Conservation (phyloP, 148 eudicot species). For the Oxyria digyna region DNA sequence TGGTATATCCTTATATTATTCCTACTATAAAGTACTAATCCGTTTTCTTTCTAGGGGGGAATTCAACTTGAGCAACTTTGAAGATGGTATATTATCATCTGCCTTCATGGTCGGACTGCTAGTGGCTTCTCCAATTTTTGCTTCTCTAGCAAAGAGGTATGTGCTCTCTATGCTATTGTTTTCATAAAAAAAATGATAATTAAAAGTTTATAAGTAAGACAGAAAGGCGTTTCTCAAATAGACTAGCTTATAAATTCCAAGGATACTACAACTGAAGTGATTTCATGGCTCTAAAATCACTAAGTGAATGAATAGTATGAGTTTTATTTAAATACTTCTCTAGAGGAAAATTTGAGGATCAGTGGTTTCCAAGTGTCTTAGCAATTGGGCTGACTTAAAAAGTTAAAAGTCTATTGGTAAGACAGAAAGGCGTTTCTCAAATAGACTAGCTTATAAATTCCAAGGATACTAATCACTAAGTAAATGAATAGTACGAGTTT, state of each 20-base stretch:
- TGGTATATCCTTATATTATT: not conserved
- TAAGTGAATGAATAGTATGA: not conserved
- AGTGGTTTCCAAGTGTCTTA: not conserved
- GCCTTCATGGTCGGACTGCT: slow-evolving; percentile 99
- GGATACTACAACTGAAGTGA: too few species aligned
- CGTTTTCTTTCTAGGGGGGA: slow-evolving; percentile 47
- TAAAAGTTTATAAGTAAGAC: not conserved
- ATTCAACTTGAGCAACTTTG: slow-evolving; percentile 66
- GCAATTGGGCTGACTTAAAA: not conserved
- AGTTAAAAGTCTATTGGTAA: too few species aligned
- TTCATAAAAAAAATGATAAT: not conserved
- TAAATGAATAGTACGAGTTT: not conserved
- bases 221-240: not conserved
- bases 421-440: not conserved
- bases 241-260: not conserved
- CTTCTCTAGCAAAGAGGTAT: slow-evolving; percentile 77
- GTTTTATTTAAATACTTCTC: not conserved
- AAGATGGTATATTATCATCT: slow-evolving; percentile 92
- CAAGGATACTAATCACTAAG: not conserved
- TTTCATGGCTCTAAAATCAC: too few species aligned
- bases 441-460: not conserved
- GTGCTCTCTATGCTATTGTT: not conserved
- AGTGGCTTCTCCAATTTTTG: slow-evolving; percentile 84
- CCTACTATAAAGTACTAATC: not conserved
- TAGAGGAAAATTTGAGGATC: not conserved